Evolutionary conservation across 306 rosid species (phyloP).

Genomic region (Cicer arietinum): DNA sequence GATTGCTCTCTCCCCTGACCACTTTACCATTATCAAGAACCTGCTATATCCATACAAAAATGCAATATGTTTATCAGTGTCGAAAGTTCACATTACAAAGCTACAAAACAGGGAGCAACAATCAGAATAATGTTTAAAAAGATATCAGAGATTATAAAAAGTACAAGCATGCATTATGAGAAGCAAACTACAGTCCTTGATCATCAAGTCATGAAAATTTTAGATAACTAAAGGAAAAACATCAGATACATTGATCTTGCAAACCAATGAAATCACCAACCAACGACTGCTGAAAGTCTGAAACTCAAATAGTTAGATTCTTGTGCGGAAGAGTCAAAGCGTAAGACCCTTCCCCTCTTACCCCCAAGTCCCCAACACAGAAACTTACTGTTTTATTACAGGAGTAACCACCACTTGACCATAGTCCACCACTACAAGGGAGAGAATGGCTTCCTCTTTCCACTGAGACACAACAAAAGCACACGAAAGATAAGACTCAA

Average conservation of each 20-base stretch:
- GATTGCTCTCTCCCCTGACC: slow-evolving; percentile 53
- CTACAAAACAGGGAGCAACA: slow-evolving; percentile 3
- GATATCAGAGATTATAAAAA: slow-evolving; percentile 14
- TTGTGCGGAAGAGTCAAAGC: neutral
- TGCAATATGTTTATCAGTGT: slow-evolving; percentile 35
- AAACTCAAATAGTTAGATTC: slow-evolving; percentile 28
- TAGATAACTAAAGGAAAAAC: slow-evolving; percentile 19
- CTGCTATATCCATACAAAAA: slow-evolving; percentile 52
- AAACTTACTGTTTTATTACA: slow-evolving; percentile 56
- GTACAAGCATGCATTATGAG: slow-evolving; percentile 9
- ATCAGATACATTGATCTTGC: slow-evolving; percentile 24
- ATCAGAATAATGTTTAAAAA: slow-evolving; percentile 16
- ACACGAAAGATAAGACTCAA: slow-evolving; percentile 28
- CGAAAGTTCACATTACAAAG: slow-evolving; percentile 12
- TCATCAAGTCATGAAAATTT: slow-evolving; percentile 29
- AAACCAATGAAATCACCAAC: slow-evolving; percentile 32
- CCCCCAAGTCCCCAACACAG: slow-evolving; percentile 15
- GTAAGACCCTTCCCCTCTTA: neutral
- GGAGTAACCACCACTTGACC: slow-evolving; percentile 50
- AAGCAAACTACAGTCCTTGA: slow-evolving; percentile 10
- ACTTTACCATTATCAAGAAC: slow-evolving; percentile 52
- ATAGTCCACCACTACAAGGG: slow-evolving; percentile 46
- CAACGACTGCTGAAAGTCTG: slow-evolving; percentile 13
- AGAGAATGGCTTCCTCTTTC: slow-evolving; percentile 48
- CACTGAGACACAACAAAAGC: slow-evolving; percentile 54